Conservation (phyloP, 441 rosid genomes). For the Erodium moschatum region DNA sequence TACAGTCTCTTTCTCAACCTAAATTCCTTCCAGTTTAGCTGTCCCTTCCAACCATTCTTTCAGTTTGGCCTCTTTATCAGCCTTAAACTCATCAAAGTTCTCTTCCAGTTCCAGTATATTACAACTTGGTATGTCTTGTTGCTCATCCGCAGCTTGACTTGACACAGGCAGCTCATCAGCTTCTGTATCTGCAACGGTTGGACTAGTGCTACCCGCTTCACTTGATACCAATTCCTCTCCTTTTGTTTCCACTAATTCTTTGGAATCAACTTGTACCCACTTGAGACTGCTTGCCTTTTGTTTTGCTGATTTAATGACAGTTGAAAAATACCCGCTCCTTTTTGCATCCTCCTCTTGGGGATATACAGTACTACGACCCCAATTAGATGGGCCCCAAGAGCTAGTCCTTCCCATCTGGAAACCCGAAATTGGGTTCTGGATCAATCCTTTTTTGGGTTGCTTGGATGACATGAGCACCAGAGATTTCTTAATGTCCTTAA, state of each 20-base stretch:
- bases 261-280: slow-evolving; percentile 57
- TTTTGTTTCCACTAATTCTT: slow-evolving; percentile 17
- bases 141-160: slow-evolving; percentile 30
- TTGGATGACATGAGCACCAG: slow-evolving; percentile 50
- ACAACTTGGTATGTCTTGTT: slow-evolving; percentile 14
- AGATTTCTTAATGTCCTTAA: slow-evolving; percentile 55
- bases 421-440: slow-evolving; percentile 29
- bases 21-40: not conserved
- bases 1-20: not conserved
- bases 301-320: slow-evolving; percentile 61
- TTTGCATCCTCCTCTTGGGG: slow-evolving; percentile 30
- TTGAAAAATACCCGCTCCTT: slow-evolving; percentile 43
- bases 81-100: slow-evolving; percentile 58
- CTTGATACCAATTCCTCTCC: slow-evolving; percentile 25
- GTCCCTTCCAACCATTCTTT: slow-evolving; percentile 69
- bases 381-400: slow-evolving; percentile 41
- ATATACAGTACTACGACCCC: slow-evolving; percentile 35
- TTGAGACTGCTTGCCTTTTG: slow-evolving; percentile 60
- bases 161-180: slow-evolving; percentile 50
- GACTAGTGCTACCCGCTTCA: slow-evolving; percentile 37
- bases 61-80: slow-evolving; percentile 67
- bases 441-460: slow-evolving; percentile 60
- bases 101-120: slow-evolving; percentile 23
- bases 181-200: slow-evolving; percentile 35
- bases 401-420: slow-evolving; percentile 38